Evolutionary conservation across 108 stramenopile species (phyloP).

Genomic region (Fistulifera solaris): DNA sequence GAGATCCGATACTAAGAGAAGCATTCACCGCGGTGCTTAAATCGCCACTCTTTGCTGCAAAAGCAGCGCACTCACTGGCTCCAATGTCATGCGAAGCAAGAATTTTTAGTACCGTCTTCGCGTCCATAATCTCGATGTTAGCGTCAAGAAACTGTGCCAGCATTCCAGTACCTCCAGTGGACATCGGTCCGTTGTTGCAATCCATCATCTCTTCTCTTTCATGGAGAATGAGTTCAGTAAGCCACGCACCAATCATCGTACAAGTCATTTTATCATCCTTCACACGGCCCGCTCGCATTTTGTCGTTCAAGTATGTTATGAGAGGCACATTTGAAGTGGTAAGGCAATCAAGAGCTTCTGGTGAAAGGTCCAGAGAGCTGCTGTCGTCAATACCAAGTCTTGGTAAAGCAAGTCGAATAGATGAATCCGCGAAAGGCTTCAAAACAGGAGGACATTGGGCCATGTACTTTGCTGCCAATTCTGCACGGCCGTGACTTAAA

Average conservation of each 20-base stretch:
- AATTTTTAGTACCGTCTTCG: conserved; percentile 68
- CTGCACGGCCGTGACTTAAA: conserved; percentile 56
- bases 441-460: conserved; percentile 65
- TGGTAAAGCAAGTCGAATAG: conserved; percentile 62
- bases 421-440: conserved; percentile 75
- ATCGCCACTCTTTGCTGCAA: conserved; percentile 43
- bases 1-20: conserved; percentile 36
- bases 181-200: neutral
- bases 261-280: conserved; percentile 58
- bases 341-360: conserved; percentile 48
- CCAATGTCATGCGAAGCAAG: conserved; percentile 71
- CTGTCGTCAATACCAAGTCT: conserved; percentile 59
- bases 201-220: conserved; percentile 22
- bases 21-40: conserved; percentile 17
- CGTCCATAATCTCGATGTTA: conserved; percentile 66
- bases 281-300: conserved; percentile 60
- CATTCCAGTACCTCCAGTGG: conserved; percentile 29
- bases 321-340: conserved; percentile 55
- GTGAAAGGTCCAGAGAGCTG: conserved; percentile 37
- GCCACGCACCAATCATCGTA: conserved; percentile 84
- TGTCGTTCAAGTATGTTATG: conserved; percentile 71
- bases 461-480: conserved; percentile 72
- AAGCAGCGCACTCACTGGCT: conserved; percentile 64
- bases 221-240: conserved; percentile 70
- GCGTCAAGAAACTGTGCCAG: conserved; percentile 59